phyloP scores from a whole-genome alignment of 1,139 yeast genomes.

The Candida pseudocylindracea region DNA sequence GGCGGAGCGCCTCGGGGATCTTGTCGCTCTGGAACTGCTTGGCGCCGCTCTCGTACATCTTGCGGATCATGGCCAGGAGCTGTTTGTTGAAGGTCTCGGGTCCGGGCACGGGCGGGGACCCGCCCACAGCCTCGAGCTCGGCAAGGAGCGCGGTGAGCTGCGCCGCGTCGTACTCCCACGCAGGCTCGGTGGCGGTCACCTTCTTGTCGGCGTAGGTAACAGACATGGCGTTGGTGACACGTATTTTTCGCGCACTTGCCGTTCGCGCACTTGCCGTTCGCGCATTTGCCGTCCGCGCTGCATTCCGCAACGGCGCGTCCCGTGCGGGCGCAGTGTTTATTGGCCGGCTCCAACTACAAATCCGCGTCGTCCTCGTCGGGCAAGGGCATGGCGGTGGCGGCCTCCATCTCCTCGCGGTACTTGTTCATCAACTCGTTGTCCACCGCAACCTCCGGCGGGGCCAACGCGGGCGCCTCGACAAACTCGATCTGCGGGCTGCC shows the following conservation, averaged over 20 bases:
- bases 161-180: too few relatives aligned
- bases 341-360: too few relatives aligned
- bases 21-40: slow-evolving; percentile 38
- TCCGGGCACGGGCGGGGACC: slow-evolving; percentile 56
- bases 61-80: slow-evolving; percentile 42
- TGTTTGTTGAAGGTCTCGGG: slow-evolving; percentile 29
- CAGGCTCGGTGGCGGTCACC: too few relatives aligned
- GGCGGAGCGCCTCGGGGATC: slow-evolving; percentile 49
- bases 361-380: slow-evolving; percentile 99
- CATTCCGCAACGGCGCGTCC: too few relatives aligned
- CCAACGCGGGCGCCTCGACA: slow-evolving; percentile 97
- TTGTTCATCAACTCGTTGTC: slow-evolving; percentile 92
- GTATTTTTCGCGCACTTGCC: too few relatives aligned
- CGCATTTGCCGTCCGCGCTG: too few relatives aligned
- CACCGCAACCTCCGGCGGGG: slow-evolving; percentile 98
- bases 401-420: slow-evolving; percentile 98
- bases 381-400: slow-evolving; percentile 97
- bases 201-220: too few relatives aligned
- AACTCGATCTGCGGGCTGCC: slow-evolving; percentile 97
- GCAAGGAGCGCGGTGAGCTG: slow-evolving; percentile 43
- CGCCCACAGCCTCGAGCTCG: slow-evolving; percentile 33
- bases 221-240: too few relatives aligned
- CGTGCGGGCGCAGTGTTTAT: too few relatives aligned
- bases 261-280: too few relatives aligned
- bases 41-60: slow-evolving; percentile 55